phyloP scores from a whole-genome alignment of 768 basidiomycete genomes.

The Dacryopinax spathularia region DNA sequence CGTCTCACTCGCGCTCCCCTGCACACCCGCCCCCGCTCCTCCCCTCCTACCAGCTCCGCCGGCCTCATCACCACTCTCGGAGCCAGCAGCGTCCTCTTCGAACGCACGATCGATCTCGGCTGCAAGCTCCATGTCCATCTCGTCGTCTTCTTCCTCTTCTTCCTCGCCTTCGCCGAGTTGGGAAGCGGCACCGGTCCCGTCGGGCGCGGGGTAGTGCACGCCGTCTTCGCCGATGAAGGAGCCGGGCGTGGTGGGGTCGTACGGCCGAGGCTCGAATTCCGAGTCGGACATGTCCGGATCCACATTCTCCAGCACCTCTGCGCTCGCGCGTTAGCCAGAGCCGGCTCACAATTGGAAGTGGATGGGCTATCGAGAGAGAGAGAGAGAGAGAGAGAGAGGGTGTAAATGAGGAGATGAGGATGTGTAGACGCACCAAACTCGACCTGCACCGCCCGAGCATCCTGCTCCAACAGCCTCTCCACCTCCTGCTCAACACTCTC shows the following conservation, averaged over 20 bases:
- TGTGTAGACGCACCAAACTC: conserved; percentile 46
- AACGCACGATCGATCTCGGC: conserved; percentile 78
- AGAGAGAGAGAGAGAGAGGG: too few relatives aligned
- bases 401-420: neutral
- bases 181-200: conserved; percentile 39
- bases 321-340: neutral
- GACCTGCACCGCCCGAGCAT: conserved; percentile 57
- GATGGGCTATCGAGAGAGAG: neutral
- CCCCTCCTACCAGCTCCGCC: too few relatives aligned
- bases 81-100: conserved; percentile 29
- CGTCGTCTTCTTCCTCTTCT: conserved; percentile 42
- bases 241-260: conserved; percentile 59
- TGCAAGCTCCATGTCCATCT: conserved; percentile 78
- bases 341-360: conserved; percentile 1
- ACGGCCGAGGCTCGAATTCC: conserved; percentile 61
- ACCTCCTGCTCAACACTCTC: conserved; percentile 91
- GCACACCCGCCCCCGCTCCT: conserved; percentile 25
- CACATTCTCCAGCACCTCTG: conserved; percentile 77
- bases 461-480: conserved; percentile 69
- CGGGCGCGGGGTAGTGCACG: conserved; percentile 30
- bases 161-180: conserved; percentile 48
- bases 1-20: conserved; percentile 27
- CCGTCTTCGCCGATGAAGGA: conserved; percentile 37
- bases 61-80: conserved; percentile 23
- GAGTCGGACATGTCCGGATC: conserved; percentile 84